Evolutionary conservation across 2,329 filamentous ascomycete genomes (phyloP).

Genomic region (Cyclaneusma minus): DNA sequence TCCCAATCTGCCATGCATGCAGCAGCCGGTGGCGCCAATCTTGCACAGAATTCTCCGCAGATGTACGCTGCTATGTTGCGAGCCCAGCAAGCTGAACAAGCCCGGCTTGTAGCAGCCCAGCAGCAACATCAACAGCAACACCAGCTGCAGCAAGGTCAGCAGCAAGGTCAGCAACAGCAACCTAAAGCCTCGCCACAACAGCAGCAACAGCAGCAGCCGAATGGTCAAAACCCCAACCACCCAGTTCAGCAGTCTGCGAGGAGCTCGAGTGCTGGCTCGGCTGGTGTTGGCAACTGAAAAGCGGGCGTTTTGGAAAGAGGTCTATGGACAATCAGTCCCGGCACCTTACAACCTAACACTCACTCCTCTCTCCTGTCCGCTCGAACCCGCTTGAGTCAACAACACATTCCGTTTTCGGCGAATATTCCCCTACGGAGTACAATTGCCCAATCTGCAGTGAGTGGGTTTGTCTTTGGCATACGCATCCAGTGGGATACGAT

Average conservation of each 20-base stretch:
- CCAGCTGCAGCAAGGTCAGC: slow-evolving; percentile 11
- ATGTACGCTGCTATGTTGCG: slow-evolving; percentile 36
- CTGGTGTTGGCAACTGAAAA: no score
- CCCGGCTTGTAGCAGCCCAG: slow-evolving; percentile 13
- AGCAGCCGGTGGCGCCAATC: slow-evolving; percentile 23
- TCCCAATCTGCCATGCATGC: slow-evolving; percentile 36
- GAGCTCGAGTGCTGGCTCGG: slow-evolving; percentile 16
- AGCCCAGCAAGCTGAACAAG: slow-evolving; percentile 28
- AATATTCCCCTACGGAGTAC: no score
- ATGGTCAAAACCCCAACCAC: slow-evolving; percentile 17
- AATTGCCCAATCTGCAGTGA: no score
- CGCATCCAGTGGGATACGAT: no score
- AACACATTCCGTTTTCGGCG: no score
- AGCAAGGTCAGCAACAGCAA: slow-evolving; percentile 22
- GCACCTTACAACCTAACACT: no score
- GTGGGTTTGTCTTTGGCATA: no score
- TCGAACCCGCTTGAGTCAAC: no score
- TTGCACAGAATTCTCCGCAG: slow-evolving; percentile 24
- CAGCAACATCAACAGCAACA: slow-evolving; percentile 10
- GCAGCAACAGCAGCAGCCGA: slow-evolving; percentile 16
- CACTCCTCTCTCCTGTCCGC: no score
- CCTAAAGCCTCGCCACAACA: slow-evolving; percentile 23
- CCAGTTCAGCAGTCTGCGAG: slow-evolving; percentile 13
- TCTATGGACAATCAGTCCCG: no score
- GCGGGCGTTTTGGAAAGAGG: no score